Evolutionary conservation across 192 early-diverging fungal species (phyloP).

Genomic region (Powellomyces hirtus): DNA sequence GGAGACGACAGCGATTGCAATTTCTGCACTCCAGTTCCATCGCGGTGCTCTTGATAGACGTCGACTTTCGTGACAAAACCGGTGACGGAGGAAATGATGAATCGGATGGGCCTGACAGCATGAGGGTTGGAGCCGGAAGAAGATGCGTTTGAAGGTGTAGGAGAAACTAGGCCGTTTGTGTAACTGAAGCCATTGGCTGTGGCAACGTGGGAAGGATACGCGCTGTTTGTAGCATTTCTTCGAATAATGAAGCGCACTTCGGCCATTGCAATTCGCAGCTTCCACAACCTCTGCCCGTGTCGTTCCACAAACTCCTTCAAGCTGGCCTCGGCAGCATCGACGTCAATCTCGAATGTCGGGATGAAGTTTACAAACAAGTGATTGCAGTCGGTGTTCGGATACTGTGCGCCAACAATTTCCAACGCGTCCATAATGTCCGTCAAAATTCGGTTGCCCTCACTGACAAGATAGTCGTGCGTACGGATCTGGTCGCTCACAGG

Average conservation of each 20-base stretch:
- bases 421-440: constrained; percentile 93
- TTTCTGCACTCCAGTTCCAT: constrained; percentile 72
- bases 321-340: constrained; percentile 76
- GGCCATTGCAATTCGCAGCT: constrained; percentile 89
- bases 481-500: constrained; percentile 71
- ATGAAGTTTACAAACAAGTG: constrained; percentile 99
- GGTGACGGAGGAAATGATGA: constrained; percentile 87
- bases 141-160: constrained; percentile 2
- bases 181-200: background rate
- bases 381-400: constrained; percentile 98
- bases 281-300: constrained; percentile 93
- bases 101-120: constrained; percentile 76
- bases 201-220: background rate
- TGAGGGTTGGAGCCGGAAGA: constrained; percentile 34
- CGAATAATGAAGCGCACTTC: constrained; percentile 87
- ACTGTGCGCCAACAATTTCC: constrained; percentile 85
- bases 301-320: constrained; percentile 88
- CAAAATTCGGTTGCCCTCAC: constrained; percentile 89
- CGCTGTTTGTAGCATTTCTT: background rate
- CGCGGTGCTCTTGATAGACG: constrained; percentile 88
- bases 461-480: constrained; percentile 91
- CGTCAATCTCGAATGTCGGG: constrained; percentile 89
- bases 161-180: constrained; percentile 35
- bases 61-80: constrained; percentile 91
- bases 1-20: constrained; percentile 77